A percentile compares a stretch with the other conserved stretches of the same genome.
These are phyloP conservation scores for Endotrypanum monterogeii DNA, from an alignment of 208 protist species.

Conservation along the genomic window DNA sequence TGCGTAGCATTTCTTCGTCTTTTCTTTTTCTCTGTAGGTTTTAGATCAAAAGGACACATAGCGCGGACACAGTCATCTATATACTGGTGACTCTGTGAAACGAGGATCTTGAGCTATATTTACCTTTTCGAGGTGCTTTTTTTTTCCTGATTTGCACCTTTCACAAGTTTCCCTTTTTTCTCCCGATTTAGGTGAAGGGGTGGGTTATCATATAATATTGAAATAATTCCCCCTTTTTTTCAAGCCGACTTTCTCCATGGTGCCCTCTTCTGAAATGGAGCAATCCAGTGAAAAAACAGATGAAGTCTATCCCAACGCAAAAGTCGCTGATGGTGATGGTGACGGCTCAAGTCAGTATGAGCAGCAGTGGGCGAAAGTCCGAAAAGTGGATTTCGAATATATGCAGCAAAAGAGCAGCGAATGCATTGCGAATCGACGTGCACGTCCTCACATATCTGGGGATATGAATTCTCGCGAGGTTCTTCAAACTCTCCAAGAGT, in stretches of 20 bases:
- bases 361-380: slow-evolving; percentile 21
- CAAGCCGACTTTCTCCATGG: background rate
- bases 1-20: too few relatives aligned
- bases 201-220: background rate
- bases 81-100: too few relatives aligned
- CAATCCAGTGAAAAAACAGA: background rate
- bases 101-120: too few relatives aligned
- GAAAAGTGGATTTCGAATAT: slow-evolving; percentile 7
- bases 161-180: background rate
- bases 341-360: background rate
- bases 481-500: background rate
- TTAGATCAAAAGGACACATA: too few relatives aligned
- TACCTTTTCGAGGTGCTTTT: background rate
- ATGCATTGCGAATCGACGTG: slow-evolving; percentile 9
- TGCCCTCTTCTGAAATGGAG: slow-evolving; percentile 9
- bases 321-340: too few relatives aligned
- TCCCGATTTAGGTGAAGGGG: background rate
- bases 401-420: slow-evolving; percentile 14
- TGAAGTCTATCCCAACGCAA: background rate
- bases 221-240: background rate
- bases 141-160: background rate
- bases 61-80: too few relatives aligned
- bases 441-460: background rate
- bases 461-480: background rate
- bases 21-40: too few relatives aligned